phyloP scores from a whole-genome alignment of 1,284 basidiomycete genomes.

The Apiotrichum veenhuisii region DNA sequence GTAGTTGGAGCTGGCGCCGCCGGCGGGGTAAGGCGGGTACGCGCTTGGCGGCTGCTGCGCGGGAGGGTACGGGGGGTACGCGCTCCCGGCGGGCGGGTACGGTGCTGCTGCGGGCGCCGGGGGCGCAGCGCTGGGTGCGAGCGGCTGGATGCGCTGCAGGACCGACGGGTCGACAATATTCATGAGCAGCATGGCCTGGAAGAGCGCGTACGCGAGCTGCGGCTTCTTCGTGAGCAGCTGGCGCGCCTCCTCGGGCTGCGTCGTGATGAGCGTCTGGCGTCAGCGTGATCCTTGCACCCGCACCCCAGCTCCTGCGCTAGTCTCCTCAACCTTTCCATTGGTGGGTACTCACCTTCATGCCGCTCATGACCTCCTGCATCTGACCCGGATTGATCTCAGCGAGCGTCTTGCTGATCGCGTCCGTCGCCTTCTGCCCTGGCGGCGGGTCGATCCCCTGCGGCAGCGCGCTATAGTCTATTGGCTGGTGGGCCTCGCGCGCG shows the following conservation, averaged over 20 bases:
- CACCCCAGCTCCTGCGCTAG: too few relatives aligned
- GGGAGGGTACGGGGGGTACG: slow-evolving; percentile 35
- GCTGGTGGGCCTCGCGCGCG: slow-evolving; percentile 21
- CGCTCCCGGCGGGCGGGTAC: slow-evolving; percentile 19
- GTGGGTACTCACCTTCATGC: slow-evolving; percentile 78
- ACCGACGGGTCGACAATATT: slow-evolving; percentile 89
- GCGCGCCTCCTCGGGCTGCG: slow-evolving; percentile 84
- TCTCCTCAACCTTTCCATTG: not conserved
- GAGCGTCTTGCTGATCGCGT: slow-evolving; percentile 82
- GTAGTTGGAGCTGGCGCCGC: slow-evolving; percentile 29
- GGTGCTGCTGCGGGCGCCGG: slow-evolving; percentile 13
- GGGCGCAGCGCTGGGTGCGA: slow-evolving; percentile 27
- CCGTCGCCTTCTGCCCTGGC: slow-evolving; percentile 71
- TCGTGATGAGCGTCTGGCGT: slow-evolving; percentile 64
- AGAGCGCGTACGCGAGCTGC: slow-evolving; percentile 91
- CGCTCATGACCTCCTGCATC: slow-evolving; percentile 89
- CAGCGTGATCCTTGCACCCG: too few relatives aligned
- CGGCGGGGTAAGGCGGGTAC: slow-evolving; percentile 19
- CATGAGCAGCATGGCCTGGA: slow-evolving; percentile 90
- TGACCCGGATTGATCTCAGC: slow-evolving; percentile 78
- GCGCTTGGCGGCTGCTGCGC: slow-evolving; percentile 31
- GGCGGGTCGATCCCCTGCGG: slow-evolving; percentile 75
- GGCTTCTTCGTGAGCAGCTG: slow-evolving; percentile 76
- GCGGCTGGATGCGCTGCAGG: slow-evolving; percentile 37
- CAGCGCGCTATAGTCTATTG: slow-evolving; percentile 52